Percentiles rank a stretch among this genome's conserved stretches.
Conservation (phyloP, 139 green algal species). For the Deuterostichococcus epilithicus region DNA sequence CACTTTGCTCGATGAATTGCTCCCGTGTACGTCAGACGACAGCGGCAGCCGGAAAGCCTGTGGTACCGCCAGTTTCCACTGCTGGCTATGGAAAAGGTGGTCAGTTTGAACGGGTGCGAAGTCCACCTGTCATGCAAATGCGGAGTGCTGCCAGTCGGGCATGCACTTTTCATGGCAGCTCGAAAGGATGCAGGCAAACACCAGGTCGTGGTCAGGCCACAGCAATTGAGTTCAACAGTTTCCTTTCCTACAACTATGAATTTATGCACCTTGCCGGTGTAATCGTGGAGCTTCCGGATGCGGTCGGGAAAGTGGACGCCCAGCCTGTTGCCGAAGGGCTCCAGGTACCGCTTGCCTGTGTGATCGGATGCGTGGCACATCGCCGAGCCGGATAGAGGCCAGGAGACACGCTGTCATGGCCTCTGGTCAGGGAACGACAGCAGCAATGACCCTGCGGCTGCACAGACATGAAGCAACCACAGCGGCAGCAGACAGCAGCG, state of each 20-base stretch:
- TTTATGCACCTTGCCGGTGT: neutral
- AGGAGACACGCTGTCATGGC: neutral
- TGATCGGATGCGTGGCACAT: neutral
- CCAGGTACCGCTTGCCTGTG: slow-evolving; percentile 16
- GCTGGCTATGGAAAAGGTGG: neutral
- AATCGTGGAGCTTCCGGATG: slow-evolving; percentile 5
- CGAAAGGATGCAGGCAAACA: no score
- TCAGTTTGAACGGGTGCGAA: no score
- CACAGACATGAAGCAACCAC: neutral
- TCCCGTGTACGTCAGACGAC: no score
- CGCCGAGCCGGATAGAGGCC: neutral
- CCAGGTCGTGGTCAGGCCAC: no score
- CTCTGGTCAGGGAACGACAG: no score
- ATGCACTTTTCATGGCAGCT: no score
- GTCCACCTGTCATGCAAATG: no score
- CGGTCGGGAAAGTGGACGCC: slow-evolving; percentile 26
- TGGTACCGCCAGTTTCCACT: neutral
- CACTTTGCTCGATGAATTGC: neutral
- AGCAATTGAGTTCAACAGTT: neutral
- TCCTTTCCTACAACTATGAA: neutral
- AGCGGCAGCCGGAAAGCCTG: neutral
- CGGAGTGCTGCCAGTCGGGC: no score
- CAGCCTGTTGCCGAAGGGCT: slow-evolving; percentile 20
- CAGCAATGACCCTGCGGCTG: no score
- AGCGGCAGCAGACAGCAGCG: slow-evolving; percentile 11